A percentile compares a stretch with the other conserved stretches of the same genome.
These are phyloP conservation scores for Cinchona pubescens DNA, from an alignment of 257 asterid genomes.

Conservation along the genomic window DNA sequence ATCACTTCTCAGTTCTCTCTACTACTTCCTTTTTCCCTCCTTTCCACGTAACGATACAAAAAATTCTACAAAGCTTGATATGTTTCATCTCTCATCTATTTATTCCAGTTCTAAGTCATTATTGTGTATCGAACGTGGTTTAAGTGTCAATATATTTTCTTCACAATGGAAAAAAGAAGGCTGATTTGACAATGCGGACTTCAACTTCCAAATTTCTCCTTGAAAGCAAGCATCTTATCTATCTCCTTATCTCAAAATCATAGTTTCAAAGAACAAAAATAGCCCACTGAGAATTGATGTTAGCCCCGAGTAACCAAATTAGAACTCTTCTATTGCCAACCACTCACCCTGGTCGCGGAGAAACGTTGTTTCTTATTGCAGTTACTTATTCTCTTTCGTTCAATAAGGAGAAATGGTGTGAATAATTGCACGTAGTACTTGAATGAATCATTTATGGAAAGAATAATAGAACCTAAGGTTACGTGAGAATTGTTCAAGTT, in stretches of 20 bases:
- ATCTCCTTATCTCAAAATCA: not conserved
- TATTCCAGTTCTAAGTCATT: too few species aligned
- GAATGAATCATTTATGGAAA: not conserved
- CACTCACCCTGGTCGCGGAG: not conserved
- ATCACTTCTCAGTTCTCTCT: too few species aligned
- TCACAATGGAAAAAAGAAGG: not conserved
- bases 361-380: not conserved
- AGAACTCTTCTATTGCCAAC: not conserved
- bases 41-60: too few species aligned
- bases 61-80: too few species aligned
- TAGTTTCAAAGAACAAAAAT: not conserved
- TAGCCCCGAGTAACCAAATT: not conserved
- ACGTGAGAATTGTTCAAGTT: slow-evolving; percentile 1
- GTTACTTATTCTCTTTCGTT: not conserved
- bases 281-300: not conserved
- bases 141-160: not conserved
- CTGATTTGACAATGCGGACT: not conserved
- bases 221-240: not conserved
- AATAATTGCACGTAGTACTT: not conserved
- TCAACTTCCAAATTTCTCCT: not conserved
- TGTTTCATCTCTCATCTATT: too few species aligned
- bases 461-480: not conserved
- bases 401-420: not conserved
- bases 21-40: too few species aligned
- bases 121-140: not conserved